These are phyloP conservation scores for Diaporthe caulivora DNA, from an alignment of 2,329 filamentous ascomycete genomes.

Conservation along the genomic window DNA sequence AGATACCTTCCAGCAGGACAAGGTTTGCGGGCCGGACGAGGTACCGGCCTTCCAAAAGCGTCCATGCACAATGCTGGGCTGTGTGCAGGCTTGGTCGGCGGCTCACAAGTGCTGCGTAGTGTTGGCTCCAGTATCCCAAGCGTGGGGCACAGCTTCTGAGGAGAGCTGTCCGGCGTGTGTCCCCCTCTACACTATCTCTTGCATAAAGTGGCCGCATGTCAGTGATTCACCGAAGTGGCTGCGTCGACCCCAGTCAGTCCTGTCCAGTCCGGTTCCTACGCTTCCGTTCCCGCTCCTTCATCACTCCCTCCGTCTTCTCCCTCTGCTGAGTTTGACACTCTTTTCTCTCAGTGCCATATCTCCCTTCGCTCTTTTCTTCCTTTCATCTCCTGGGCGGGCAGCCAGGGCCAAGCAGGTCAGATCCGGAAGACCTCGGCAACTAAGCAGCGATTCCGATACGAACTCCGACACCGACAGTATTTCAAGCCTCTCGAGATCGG, in stretches of 20 bases:
- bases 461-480: background rate
- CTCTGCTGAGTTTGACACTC: background rate
- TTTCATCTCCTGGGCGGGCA: background rate
- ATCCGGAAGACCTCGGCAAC: slow-evolving; percentile 10
- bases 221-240: slow-evolving; percentile 23
- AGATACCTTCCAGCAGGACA: background rate
- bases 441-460: background rate
- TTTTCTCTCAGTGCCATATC: background rate
- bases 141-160: background rate
- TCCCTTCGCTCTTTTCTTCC: slow-evolving; percentile 18
- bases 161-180: background rate
- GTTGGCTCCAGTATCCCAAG: slow-evolving; percentile 14
- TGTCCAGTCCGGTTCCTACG: slow-evolving; percentile 7
- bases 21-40: background rate
- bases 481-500: background rate
- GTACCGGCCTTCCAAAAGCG: slow-evolving; percentile 11
- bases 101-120: slow-evolving; percentile 8
- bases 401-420: slow-evolving; percentile 2
- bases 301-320: background rate
- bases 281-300: slow-evolving; percentile 6
- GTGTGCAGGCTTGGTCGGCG: slow-evolving; percentile 14
- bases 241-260: slow-evolving; percentile 13
- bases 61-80: background rate
- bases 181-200: background rate
- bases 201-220: slow-evolving; percentile 29